phyloP scores from a whole-genome alignment of 106 monocot species.

The Dioscorea alata region DNA sequence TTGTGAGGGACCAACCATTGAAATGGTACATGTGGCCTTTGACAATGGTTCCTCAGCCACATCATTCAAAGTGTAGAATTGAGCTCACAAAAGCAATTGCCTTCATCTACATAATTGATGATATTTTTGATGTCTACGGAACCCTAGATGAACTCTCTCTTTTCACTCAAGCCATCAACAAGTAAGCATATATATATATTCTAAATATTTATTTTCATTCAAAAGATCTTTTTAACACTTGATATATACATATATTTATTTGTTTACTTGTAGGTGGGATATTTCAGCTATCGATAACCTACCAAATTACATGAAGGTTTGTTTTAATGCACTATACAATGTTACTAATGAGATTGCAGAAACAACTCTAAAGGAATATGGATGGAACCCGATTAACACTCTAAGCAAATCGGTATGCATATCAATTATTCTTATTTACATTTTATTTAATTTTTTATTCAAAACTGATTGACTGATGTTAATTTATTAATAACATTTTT shows the following conservation, averaged over 20 bases:
- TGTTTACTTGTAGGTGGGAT: slow-evolving; percentile 30
- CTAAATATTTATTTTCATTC: neutral
- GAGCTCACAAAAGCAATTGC: slow-evolving; percentile 41
- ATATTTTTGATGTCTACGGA: slow-evolving; percentile 47
- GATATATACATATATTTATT: too few relatives aligned
- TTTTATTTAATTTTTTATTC: too few relatives aligned
- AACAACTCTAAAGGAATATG: slow-evolving; percentile 11
- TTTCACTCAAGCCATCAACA: slow-evolving; percentile 25
- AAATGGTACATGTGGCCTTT: slow-evolving; percentile 44
- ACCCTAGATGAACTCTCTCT: slow-evolving; percentile 31
- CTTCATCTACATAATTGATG: slow-evolving; percentile 46
- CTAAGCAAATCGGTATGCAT: slow-evolving; percentile 25
- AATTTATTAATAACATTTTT: too few relatives aligned
- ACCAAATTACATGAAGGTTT: slow-evolving; percentile 32
- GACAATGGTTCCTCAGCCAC: slow-evolving; percentile 10
- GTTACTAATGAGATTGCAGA: slow-evolving; percentile 34
- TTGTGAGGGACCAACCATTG: slow-evolving; percentile 28
- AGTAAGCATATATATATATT: slow-evolving; percentile 5
- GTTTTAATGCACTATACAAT: slow-evolving; percentile 27
- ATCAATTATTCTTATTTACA: neutral
- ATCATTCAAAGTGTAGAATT: slow-evolving; percentile 23
- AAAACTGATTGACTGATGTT: too few relatives aligned
- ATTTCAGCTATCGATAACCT: slow-evolving; percentile 14
- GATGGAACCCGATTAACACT: slow-evolving; percentile 30
- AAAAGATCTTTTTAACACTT: neutral